A percentile compares a stretch with the other conserved stretches of the same genome.
Conservation (phyloP, 768 basidiomycete genomes). For the Tremella fuciformis region DNA sequence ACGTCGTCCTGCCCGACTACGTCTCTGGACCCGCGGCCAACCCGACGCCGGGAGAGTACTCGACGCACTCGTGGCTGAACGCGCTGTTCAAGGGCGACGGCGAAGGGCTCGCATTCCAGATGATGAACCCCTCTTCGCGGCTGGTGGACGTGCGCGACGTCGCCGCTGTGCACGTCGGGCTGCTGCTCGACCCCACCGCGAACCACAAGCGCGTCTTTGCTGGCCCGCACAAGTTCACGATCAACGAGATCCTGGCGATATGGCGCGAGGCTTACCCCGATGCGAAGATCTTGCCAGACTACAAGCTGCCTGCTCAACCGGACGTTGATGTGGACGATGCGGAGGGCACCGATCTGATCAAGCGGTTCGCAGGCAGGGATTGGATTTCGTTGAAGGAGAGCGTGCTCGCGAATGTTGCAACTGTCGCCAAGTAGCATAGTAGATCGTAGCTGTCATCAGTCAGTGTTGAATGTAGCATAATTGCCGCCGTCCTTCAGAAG, state of each 20-base stretch:
- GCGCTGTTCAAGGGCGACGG: conserved; percentile 11
- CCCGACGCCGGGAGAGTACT: conserved; percentile 11
- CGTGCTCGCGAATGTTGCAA: not conserved
- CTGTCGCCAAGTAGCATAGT: not conserved
- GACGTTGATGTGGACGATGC: conserved; percentile 7
- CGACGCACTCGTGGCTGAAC: not conserved
- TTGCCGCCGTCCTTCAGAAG: too few relatives aligned
- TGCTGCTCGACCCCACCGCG: conserved; percentile 4
- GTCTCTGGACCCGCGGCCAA: conserved; percentile 4
- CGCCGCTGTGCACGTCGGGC: conserved; percentile 16
- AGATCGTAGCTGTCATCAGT: too few relatives aligned
- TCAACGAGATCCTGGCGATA: conserved; percentile 17
- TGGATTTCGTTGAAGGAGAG: conserved; percentile 7
- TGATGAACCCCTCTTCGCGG: conserved; percentile 5
- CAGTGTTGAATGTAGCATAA: too few relatives aligned
- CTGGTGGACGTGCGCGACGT: conserved; percentile 13
- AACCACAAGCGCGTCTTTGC: conserved; percentile 7
- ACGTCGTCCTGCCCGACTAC: conserved; percentile 8
- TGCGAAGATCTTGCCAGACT: not conserved
- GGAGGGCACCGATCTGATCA: not conserved
- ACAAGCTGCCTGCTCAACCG: not conserved
- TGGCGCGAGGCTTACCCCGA: conserved; percentile 17
- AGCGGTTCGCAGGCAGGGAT: conserved; percentile 6
- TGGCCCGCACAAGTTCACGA: conserved; percentile 7
- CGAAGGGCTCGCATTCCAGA: not conserved